Conservation (phyloP, 352 stramenopile genomes). For the Globisporangium okanoganense region DNA sequence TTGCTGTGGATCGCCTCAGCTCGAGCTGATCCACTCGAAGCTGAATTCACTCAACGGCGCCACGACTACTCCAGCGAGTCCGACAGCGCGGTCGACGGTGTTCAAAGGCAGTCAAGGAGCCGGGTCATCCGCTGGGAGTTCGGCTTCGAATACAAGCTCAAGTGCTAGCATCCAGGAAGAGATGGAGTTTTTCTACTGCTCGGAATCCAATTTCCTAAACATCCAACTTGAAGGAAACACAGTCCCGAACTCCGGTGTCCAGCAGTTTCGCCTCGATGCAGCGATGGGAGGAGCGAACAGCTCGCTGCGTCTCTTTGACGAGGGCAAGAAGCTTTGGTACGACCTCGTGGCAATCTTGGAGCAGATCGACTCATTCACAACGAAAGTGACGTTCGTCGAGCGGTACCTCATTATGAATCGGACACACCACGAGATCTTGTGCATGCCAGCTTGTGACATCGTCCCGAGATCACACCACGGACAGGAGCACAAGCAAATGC, state of each 20-base stretch:
- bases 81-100: slow-evolving; percentile 14
- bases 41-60: slow-evolving; percentile 53
- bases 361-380: slow-evolving; percentile 61
- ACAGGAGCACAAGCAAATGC: background rate
- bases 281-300: slow-evolving; percentile 56
- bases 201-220: slow-evolving; percentile 56
- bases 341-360: slow-evolving; percentile 74
- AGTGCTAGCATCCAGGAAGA: slow-evolving; percentile 21
- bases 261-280: slow-evolving; percentile 55
- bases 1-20: slow-evolving; percentile 54
- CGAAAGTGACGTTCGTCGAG: slow-evolving; percentile 77
- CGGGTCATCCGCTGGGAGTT: background rate
- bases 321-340: slow-evolving; percentile 65
- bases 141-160: background rate
- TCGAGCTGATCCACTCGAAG: slow-evolving; percentile 74
- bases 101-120: slow-evolving; percentile 13
- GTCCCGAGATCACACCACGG: slow-evolving; percentile 2
- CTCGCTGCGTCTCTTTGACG: slow-evolving; percentile 66
- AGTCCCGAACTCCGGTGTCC: slow-evolving; percentile 38
- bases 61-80: slow-evolving; percentile 27
- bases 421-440: slow-evolving; percentile 55
- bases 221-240: slow-evolving; percentile 68
- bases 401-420: slow-evolving; percentile 78
- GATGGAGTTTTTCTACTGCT: slow-evolving; percentile 65
- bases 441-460: slow-evolving; percentile 46